Evolutionary conservation across 345 rosid genomes (phyloP).

Genomic region (rapeseed (Brassica napus)): Da-Ae NC_063446.1:2093001-2093500

Average conservation of each 20-base stretch:
- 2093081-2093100: conserved; percentile 65
- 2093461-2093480: conserved; percentile 97
- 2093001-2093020: conserved; percentile 30
- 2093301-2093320: not conserved
- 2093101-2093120: conserved; percentile 74
- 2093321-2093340: not conserved
- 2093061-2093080: conserved; percentile 60
- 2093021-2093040: conserved; percentile 57
- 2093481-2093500: conserved; percentile 97
- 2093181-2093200: conserved; percentile 75
- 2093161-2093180: conserved; percentile 63
- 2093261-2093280: conserved; percentile 66
- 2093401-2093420: not conserved
- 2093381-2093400: not conserved
- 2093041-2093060: conserved; percentile 47
- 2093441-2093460: conserved; percentile 35
- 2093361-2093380: not conserved
- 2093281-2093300: conserved; percentile 55
- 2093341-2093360: not conserved
- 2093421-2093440: not conserved
- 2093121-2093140: conserved; percentile 67
- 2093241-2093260: conserved; percentile 71
- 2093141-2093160: conserved; percentile 65
- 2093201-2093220: conserved; percentile 83
- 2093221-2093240: conserved; percentile 73